Percentiles rank a stretch among this genome's conserved stretches.
phyloP scores from a whole-genome alignment of 495 filamentous ascomycete species.

The Aspergillus carlsbadensis region DNA sequence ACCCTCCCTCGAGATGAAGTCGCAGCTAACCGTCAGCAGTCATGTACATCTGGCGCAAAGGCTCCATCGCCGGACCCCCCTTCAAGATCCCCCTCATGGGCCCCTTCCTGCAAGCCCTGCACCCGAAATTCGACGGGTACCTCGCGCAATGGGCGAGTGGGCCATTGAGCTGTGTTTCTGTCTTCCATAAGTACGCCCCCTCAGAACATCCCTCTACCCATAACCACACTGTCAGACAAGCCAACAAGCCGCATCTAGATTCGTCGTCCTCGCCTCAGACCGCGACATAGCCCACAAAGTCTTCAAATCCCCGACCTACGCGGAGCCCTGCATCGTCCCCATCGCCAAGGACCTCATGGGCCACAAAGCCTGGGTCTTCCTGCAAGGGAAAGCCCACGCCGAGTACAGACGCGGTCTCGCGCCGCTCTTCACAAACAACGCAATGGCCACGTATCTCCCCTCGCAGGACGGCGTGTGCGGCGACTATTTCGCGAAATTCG shows the following conservation, averaged over 20 bases:
- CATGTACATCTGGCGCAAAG: constrained; percentile 78
- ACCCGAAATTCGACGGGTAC: constrained; percentile 84
- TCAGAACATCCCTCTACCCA: background rate
- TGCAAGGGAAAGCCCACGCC: constrained; percentile 84
- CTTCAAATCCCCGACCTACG: constrained; percentile 84
- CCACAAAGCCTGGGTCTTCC: constrained; percentile 86
- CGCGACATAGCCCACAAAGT: constrained; percentile 90
- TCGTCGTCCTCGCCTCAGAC: constrained; percentile 90
- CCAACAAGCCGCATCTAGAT: no score
- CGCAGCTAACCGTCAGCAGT: constrained; percentile 44
- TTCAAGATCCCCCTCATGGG: constrained; percentile 89
- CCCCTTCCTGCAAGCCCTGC: constrained; percentile 81
- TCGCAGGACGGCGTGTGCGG: constrained; percentile 83
- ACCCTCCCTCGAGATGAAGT: background rate
- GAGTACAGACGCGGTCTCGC: constrained; percentile 92
- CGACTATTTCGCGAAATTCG: constrained; percentile 73
- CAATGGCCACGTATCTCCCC: constrained; percentile 81
- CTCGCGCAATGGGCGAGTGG: constrained; percentile 82
- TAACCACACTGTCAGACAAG: no score
- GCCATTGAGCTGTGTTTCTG: constrained; percentile 84
- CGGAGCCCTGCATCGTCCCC: constrained; percentile 92
- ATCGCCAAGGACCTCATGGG: constrained; percentile 86
- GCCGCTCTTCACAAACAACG: constrained; percentile 83
- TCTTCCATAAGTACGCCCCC: constrained; percentile 85
- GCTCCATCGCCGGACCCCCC: constrained; percentile 72